These are phyloP conservation scores for Coemansia sp. DNA, from an alignment of 192 early-diverging fungal species.

Conservation along the genomic window DNA sequence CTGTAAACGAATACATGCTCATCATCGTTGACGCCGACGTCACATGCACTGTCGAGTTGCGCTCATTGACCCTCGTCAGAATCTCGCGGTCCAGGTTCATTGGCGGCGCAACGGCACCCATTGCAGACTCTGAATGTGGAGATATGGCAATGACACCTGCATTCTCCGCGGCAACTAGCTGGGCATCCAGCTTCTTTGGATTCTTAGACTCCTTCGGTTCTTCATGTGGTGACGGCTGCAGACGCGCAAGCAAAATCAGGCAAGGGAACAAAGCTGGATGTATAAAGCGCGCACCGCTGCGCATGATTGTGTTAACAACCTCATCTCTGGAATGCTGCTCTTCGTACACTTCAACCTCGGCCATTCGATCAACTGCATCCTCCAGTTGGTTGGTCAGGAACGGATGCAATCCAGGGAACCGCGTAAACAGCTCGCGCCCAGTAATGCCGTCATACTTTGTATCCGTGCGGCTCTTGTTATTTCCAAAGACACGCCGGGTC, in stretches of 20 bases:
- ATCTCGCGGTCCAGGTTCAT: conserved; percentile 50
- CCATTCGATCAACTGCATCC: conserved; percentile 63
- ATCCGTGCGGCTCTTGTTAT: conserved; percentile 75
- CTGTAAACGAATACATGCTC: conserved; percentile 55
- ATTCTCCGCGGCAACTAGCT: conserved; percentile 1
- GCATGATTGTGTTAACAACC: conserved; percentile 18
- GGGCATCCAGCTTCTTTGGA: neutral
- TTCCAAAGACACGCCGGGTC: conserved; percentile 81
- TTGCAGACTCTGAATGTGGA: conserved; percentile 36
- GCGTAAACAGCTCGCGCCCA: conserved; percentile 87
- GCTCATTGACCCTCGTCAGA: conserved; percentile 48
- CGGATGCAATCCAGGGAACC: conserved; percentile 77
- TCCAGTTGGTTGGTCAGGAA: conserved; percentile 76
- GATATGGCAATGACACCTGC: conserved; percentile 26
- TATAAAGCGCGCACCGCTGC: conserved; percentile 57
- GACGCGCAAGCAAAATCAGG: conserved; percentile 79
- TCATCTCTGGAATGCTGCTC: conserved; percentile 8
- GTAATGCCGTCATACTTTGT: conserved; percentile 75
- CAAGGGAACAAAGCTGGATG: conserved; percentile 92
- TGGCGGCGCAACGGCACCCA: conserved; percentile 44
- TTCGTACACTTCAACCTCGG: conserved; percentile 31
- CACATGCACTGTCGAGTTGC: conserved; percentile 53
- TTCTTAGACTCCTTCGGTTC: neutral
- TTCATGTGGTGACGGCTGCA: conserved; percentile 68
- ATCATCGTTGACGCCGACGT: conserved; percentile 50